Base-by-base conservation (phyloP, 805 yeast genomes). In the Starmerella lactis-condensi region DNA sequence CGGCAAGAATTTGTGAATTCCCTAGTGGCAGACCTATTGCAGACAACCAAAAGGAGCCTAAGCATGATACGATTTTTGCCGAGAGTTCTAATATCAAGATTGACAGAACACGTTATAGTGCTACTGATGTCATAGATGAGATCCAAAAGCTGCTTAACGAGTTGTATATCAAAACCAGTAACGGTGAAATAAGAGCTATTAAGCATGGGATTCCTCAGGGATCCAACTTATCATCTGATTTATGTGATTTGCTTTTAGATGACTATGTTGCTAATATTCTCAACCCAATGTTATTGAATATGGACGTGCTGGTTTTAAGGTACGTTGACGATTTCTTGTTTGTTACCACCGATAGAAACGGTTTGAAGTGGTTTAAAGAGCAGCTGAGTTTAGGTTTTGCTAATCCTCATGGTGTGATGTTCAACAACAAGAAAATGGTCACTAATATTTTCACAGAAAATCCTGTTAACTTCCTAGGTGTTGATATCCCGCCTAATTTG, bases 301-400 rank as follows among this genome's bases (percentile, higher is more conserved):
- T 14, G 23, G n/a, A 22, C 2, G 52, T 63, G 11, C 36, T 62
- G 2, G 47, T 79, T 2, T 34, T 79, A 6, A 53, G 94, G 32
- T 50, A 78, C 14, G 92, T 81, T 0, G 96, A 83, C 52, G 96
- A 83, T 48, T 83, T 83, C 44, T 47, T 83, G 17, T 58, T 79
- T n/a, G 52, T 83, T 0, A 64, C 89, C 0, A 57, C 69, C 0
- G 47, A 58, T 22, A 17, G 42, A 8, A 31, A 35, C 0, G 43
- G 5, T 38, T 38, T 12, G n/a, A n/a, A 3, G 31, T 23, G 2
- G 35, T n/a, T n/a, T n/a, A n/a, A n/a, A n/a, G n/a, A n/a, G n/a
- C n/a, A n/a, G n/a, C n/a, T n/a, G n/a, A n/a, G n/a, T 21, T 21
- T 21, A 21, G 11, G 23, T 21, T 11, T 21, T n/a, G 11, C 11